A percentile compares a stretch with the other conserved stretches of the same genome.
phyloP scores from a whole-genome alignment of 164 flowering plant species.

The Vitis amurensis region DNA sequence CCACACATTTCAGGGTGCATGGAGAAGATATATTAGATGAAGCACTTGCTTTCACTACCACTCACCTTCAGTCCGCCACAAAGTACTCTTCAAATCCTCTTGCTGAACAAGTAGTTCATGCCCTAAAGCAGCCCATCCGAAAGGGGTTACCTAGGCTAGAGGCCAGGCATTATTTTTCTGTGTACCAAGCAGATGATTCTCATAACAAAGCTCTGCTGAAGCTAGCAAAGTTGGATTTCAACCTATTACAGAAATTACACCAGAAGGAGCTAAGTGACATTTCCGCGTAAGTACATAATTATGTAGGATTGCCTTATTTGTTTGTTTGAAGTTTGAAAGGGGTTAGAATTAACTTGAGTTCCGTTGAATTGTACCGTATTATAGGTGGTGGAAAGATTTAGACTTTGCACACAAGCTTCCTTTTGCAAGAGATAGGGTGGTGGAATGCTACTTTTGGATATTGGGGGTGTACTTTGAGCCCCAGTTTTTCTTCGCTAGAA shows the following conservation, averaged over 20 bases:
- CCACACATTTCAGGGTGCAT: slow-evolving; percentile 36
- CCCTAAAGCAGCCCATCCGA: slow-evolving; percentile 32
- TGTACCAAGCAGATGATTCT: slow-evolving; percentile 26
- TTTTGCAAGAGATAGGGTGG: slow-evolving; percentile 37
- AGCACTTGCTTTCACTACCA: slow-evolving; percentile 36
- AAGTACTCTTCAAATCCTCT: slow-evolving; percentile 11
- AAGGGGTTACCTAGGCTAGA: slow-evolving; percentile 37
- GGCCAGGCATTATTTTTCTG: slow-evolving; percentile 33
- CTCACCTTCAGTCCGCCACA: slow-evolving; percentile 21
- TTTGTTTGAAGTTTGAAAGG: no score
- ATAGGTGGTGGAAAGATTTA: slow-evolving; percentile 45
- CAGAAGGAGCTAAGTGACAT: slow-evolving; percentile 35
- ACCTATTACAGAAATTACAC: slow-evolving; percentile 41
- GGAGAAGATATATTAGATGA: slow-evolving; percentile 56
- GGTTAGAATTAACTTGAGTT: no score
- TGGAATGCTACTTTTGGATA: slow-evolving; percentile 44
- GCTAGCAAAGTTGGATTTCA: slow-evolving; percentile 60
- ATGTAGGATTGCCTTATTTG: no score
- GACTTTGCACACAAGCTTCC: slow-evolving; percentile 28
- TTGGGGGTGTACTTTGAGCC: slow-evolving; percentile 32
- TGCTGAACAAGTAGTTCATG: slow-evolving; percentile 26
- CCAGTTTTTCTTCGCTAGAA: slow-evolving; percentile 22
- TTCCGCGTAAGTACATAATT: slow-evolving; percentile 23
- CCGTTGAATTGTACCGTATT: neutral
- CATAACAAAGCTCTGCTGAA: slow-evolving; percentile 24